These are phyloP conservation scores for Corynascus novoguineensis DNA, from an alignment of 495 filamentous ascomycete genomes.

Conservation along the genomic window DNA sequence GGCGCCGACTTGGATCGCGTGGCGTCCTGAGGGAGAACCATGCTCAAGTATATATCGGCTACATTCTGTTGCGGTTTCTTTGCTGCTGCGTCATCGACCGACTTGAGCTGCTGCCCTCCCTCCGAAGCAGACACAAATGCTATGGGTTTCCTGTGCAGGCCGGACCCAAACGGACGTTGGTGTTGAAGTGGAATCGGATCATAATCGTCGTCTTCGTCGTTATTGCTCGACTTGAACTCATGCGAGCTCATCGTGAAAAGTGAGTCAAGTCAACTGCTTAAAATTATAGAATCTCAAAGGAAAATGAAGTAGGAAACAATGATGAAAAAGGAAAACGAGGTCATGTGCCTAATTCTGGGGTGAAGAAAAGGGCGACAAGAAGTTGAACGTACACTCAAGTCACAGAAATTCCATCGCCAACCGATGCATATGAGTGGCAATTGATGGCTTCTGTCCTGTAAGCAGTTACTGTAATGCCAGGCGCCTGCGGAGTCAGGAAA, in stretches of 20 bases:
- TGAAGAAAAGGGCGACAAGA: too few relatives aligned
- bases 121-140: constrained; percentile 64
- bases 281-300: not conserved
- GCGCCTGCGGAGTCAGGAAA: too few relatives aligned
- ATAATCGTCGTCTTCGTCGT: constrained; percentile 29
- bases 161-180: constrained; percentile 72
- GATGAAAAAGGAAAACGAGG: not conserved
- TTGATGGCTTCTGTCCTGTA: too few relatives aligned
- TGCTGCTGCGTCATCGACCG: constrained; percentile 23
- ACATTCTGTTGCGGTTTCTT: constrained; percentile 36
- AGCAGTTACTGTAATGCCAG: too few relatives aligned
- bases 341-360: too few relatives aligned
- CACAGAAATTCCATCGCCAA: too few relatives aligned
- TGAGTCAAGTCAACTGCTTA: not conserved
- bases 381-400: too few relatives aligned
- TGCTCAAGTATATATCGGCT: constrained; percentile 63
- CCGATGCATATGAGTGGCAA: too few relatives aligned
- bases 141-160: constrained; percentile 71
- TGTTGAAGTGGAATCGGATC: constrained; percentile 65
- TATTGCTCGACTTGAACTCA: not conserved
- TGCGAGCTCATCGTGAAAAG: not conserved
- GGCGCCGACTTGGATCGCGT: constrained; percentile 3
- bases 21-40: constrained; percentile 53
- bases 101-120: constrained; percentile 40
- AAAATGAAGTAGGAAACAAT: not conserved